Evolutionary conservation across 2,329 filamentous ascomycete genomes (phyloP).

Genomic region (Xylariaceae sp.): DNA sequence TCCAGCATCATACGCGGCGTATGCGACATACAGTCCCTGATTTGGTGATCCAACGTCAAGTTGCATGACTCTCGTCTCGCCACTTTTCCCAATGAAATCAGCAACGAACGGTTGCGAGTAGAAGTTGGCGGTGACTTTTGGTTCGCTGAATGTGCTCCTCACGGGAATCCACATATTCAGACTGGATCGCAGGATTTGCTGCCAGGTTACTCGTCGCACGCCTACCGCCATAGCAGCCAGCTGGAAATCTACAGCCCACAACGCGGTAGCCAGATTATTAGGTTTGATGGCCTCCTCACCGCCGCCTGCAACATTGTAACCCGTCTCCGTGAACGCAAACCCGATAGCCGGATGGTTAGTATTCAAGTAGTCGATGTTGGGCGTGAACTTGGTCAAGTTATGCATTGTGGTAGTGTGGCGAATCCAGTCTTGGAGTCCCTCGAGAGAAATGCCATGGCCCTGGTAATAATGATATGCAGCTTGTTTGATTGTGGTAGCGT

Average conservation of each 20-base stretch:
- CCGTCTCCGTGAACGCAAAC: constrained; percentile 15
- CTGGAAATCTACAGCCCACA: constrained; percentile 16
- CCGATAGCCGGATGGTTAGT: constrained; percentile 7
- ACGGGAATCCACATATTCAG: constrained; percentile 16
- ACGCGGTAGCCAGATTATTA: constrained; percentile 14
- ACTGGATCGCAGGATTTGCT: constrained; percentile 11
- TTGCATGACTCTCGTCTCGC: constrained; percentile 12
- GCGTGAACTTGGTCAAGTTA: constrained; percentile 10
- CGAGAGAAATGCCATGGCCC: constrained; percentile 5
- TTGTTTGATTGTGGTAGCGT: constrained; percentile 15
- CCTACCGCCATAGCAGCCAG: constrained; percentile 11
- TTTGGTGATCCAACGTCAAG: constrained; percentile 9
- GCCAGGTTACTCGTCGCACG: constrained; percentile 12
- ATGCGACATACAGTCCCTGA: constrained; percentile 9
- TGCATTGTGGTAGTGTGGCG: constrained; percentile 11
- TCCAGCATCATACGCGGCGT: constrained; percentile 15
- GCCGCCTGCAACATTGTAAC: constrained; percentile 8
- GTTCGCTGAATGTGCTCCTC: constrained; percentile 1
- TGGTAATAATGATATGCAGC: constrained; percentile 17
- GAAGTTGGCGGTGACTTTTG: constrained; percentile 11
- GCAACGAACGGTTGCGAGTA: constrained; percentile 17
- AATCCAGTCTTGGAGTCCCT: constrained; percentile 11
- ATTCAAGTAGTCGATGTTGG: constrained; percentile 10
- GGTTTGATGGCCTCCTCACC: constrained; percentile 3
- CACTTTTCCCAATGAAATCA: constrained; percentile 17